Base-by-base conservation (phyloP, 208 protist genomes). In the Tritrichomonas foetus region DNA sequence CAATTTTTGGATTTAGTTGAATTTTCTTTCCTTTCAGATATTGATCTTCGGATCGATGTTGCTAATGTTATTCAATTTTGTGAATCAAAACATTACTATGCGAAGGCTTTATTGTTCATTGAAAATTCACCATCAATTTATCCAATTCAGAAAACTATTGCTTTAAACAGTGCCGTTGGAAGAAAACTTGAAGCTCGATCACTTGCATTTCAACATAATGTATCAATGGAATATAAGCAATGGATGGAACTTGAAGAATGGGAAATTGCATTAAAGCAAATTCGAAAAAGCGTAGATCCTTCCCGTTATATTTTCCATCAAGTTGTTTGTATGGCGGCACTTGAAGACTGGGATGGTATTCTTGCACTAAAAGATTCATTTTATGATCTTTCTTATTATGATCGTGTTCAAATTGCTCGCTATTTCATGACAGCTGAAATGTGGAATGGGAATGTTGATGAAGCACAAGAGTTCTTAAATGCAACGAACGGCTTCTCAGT, bases 391-490 rank as follows among this genome's bases (percentile, higher is more conserved):
- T 20, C 47, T 13, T 50, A 53, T 5, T 20, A 61, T n/a, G 78
- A 89, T n/a, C 25, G 57, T 57, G 78, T 89, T 9, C 41, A 89
- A n/a, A 44, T 89, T n/a, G 78, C 78, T 1, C 44, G 47, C 14
- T 89, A 89, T 89, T 89, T 89, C 78, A 89, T 89, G 78, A 89
- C 39, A 14, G 78, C 78, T n/a, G 78, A 44, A 20, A 47, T 89
- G 44, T 89, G 47, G 41, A 89, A 53, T 14, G 78, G 78, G 5
- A 47, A 89, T n/a, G 20, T 44, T 39, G 78, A 89, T 44, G 27
- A 11, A 61, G 78, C 78, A 1, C 16, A 61, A 36, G 78, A 89
- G 30, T 89, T 89, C 78, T 41, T 89, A 16, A 44, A 89, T n/a
- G 27, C 47, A 33, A 53, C 78, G 22, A 89, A 89, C 30, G 78